Conservation (phyloP, 345 rosid species). For the Gossypioides kirkii region DNA sequence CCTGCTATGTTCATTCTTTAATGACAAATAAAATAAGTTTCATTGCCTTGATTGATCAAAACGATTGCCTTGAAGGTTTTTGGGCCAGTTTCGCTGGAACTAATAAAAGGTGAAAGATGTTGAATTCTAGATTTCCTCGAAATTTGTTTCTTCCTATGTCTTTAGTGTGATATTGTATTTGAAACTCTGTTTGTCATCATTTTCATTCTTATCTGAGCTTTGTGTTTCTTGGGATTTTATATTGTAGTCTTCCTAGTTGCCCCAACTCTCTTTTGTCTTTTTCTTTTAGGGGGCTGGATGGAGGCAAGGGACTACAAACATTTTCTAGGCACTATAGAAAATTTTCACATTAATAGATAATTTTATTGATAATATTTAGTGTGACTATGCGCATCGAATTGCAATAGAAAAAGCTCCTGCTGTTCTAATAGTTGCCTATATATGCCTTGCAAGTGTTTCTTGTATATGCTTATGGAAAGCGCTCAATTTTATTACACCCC, state of each 20-base stretch:
- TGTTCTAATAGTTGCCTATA: not conserved
- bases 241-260: not conserved
- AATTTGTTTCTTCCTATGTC: not conserved
- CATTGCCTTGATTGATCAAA: not conserved
- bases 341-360: not conserved
- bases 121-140: not conserved
- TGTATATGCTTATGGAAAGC: slow-evolving; percentile 1
- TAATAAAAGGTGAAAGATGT: not conserved
- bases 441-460: not conserved
- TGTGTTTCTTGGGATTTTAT: slow-evolving; percentile 10
- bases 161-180: not conserved
- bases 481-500: not conserved
- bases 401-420: not conserved
- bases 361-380: not conserved
- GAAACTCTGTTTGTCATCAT: not conserved
- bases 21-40: not conserved
- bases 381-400: too few species aligned
- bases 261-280: not conserved
- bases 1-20: not conserved
- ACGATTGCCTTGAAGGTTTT: not conserved
- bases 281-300: not conserved
- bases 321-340: not conserved
- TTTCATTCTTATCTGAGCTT: not conserved
- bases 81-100: not conserved
- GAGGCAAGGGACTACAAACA: not conserved